Percentiles rank a stretch among this genome's conserved stretches.
Conservation (phyloP, 768 basidiomycete species). For the Ramaria sp. region DNA sequence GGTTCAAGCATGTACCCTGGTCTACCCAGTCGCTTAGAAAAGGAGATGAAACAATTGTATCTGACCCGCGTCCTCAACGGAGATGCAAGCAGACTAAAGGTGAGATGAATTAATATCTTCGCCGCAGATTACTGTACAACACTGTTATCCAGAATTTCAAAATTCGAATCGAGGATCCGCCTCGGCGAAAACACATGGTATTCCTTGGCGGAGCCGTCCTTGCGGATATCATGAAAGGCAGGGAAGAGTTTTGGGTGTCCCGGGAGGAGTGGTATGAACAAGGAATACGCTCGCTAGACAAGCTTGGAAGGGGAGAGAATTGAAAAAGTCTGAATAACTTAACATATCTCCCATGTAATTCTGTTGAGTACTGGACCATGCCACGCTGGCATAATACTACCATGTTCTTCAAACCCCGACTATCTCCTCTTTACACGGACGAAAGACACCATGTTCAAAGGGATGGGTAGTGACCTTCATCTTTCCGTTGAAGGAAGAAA, state of each 20-base stretch:
- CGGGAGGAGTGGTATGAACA: slow-evolving; percentile 94
- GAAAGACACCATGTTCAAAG: background rate
- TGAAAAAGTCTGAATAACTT: background rate
- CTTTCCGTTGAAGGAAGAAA: background rate
- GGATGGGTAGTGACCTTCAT: background rate
- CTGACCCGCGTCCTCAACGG: slow-evolving; percentile 80
- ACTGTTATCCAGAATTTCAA: slow-evolving; percentile 85
- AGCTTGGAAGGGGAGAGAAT: slow-evolving; percentile 53
- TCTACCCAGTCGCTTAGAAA: slow-evolving; percentile 90
- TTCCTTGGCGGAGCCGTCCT: slow-evolving; percentile 98
- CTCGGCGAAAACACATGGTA: slow-evolving; percentile 97
- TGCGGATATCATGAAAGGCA: slow-evolving; percentile 95
- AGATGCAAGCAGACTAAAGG: slow-evolving; percentile 76
- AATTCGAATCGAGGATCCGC: slow-evolving; percentile 96
- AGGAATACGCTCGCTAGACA: slow-evolving; percentile 71
- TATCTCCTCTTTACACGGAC: background rate
- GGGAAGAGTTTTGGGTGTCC: slow-evolving; percentile 92
- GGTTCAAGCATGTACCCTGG: slow-evolving; percentile 99
- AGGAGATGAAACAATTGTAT: slow-evolving; percentile 99
- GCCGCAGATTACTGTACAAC: background rate
- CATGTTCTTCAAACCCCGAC: too few species aligned
- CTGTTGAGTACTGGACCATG: background rate
- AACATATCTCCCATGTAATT: background rate
- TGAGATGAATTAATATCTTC: slow-evolving; percentile 24
- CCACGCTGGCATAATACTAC: too few species aligned